phyloP scores from a whole-genome alignment of 2,329 filamentous ascomycete genomes.

The Fusarium palustre region DNA sequence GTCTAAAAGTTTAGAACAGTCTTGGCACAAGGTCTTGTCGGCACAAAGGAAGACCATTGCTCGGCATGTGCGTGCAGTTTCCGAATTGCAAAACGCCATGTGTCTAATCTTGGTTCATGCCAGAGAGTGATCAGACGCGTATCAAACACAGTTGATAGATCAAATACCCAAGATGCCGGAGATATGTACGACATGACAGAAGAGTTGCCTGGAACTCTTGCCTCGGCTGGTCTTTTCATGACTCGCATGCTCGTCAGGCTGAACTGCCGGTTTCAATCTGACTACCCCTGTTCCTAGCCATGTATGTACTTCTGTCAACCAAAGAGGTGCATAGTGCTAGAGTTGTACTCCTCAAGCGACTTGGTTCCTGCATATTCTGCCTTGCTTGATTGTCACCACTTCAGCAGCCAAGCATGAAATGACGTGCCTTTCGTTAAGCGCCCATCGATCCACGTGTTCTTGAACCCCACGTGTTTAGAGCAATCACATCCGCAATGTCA shows the following conservation, averaged over 20 bases:
- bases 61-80: not conserved
- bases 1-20: not conserved
- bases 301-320: not conserved
- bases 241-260: not conserved
- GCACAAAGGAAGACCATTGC: not conserved
- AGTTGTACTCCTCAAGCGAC: not conserved
- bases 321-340: not conserved
- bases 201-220: too few species aligned
- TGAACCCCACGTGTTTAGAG: not conserved
- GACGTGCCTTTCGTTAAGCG: not conserved
- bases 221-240: not conserved
- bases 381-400: not conserved
- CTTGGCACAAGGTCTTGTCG: not conserved
- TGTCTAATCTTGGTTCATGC: not conserved
- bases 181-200: not conserved
- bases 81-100: not conserved
- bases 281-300: not conserved
- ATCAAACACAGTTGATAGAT: not conserved
- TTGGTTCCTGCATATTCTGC: not conserved
- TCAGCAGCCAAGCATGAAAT: not conserved
- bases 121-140: not conserved
- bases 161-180: not conserved
- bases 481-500: not conserved
- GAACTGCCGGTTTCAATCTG: conserved; percentile 3
- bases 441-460: not conserved